Conservation (phyloP, 192 early-diverging fungal genomes). For the Haplosporangium gracile region DNA sequence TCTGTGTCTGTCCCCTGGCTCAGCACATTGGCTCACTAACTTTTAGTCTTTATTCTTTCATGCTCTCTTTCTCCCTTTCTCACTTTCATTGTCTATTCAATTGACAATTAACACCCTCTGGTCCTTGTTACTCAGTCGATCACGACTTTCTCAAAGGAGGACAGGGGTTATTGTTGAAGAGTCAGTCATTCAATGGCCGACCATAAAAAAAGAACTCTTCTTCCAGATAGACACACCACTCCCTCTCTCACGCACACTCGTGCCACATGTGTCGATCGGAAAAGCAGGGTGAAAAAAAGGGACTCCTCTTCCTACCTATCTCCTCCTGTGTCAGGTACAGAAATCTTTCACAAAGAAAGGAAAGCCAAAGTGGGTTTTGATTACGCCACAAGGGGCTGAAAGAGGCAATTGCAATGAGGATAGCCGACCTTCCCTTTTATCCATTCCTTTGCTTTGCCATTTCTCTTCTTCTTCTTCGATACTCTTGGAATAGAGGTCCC, state of each 20-base stretch:
- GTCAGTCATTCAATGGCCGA: constrained; percentile 18
- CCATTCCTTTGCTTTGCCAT: not conserved
- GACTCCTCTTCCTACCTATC: no score
- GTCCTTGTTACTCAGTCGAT: not conserved
- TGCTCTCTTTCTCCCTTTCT: not conserved
- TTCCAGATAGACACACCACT: not conserved
- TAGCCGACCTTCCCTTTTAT: not conserved
- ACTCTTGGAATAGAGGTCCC: not conserved
- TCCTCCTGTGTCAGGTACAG: not conserved
- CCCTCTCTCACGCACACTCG: not conserved
- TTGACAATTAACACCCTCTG: not conserved
- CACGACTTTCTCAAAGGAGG: not conserved
- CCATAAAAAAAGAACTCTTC: not conserved
- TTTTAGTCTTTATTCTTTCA: not conserved
- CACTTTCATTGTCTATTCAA: not conserved
- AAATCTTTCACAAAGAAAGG: not conserved
- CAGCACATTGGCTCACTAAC: not conserved
- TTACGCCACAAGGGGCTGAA: not conserved
- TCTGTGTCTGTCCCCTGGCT: not conserved
- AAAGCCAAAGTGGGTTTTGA: not conserved
- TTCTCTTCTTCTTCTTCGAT: not conserved
- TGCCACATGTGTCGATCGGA: constrained; percentile 2
- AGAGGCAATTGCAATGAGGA: not conserved
- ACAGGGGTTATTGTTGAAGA: not conserved
- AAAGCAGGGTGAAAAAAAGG: not conserved